A percentile compares a stretch with the other conserved stretches of the same genome.
Conservation (phyloP, 805 yeast genomes). For the Suhomyces vadensis region DNA sequence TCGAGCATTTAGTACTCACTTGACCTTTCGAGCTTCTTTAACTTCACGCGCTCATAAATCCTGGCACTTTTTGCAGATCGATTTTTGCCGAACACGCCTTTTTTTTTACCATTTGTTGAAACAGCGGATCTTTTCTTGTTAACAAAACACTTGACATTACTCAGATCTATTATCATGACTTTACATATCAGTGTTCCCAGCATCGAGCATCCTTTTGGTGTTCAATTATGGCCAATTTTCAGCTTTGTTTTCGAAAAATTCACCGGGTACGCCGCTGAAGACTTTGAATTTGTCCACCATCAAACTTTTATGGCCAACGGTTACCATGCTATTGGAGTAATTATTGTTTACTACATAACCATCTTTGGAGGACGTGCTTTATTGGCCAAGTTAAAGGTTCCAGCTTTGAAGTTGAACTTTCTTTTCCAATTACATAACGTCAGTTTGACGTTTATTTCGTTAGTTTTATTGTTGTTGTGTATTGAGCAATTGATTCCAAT, state of each 20-base stretch:
- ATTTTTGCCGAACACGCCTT: constrained; percentile 1
- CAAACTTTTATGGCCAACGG: constrained; percentile 68
- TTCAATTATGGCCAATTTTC: constrained; percentile 71
- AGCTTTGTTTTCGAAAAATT: constrained; percentile 44
- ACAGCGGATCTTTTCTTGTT: not conserved
- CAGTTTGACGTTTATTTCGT: constrained; percentile 67
- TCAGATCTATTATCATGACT: constrained; percentile 3
- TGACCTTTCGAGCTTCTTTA: no score
- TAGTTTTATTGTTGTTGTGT: constrained; percentile 63
- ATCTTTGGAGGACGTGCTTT: constrained; percentile 72
- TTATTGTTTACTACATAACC: constrained; percentile 41
- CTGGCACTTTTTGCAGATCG: not conserved
- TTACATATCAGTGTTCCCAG: constrained; percentile 26
- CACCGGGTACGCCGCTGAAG: constrained; percentile 59
- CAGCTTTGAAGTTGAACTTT: constrained; percentile 71
- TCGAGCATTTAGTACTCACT: no score
- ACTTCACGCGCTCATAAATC: not conserved
- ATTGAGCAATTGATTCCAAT: constrained; percentile 87
- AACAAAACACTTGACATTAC: not conserved
- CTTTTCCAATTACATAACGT: constrained; percentile 87
- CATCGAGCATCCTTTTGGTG: constrained; percentile 52
- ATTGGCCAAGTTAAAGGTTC: constrained; percentile 48
- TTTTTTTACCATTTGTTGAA: not conserved
- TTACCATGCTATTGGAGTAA: constrained; percentile 49
- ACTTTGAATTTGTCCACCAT: constrained; percentile 67